Evolutionary conservation across 2,329 filamentous ascomycete genomes (phyloP), one percentile per base, ranked within the genome.

Genomic region (Colletotrichum navitas): DNA sequence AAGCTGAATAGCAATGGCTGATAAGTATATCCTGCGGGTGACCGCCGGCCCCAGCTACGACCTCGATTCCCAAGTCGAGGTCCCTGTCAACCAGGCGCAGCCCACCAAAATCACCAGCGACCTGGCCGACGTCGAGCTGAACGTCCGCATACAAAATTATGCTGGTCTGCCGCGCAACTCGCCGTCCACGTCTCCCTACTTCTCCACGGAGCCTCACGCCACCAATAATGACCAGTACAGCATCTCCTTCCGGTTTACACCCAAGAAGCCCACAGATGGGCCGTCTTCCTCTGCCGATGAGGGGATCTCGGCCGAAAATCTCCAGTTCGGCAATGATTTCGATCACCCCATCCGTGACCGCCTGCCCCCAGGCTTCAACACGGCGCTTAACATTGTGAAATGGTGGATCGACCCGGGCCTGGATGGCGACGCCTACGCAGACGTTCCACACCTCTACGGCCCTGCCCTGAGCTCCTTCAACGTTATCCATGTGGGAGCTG

Each of bases 321-420:
- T 99, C 3, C 90, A 98, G 65, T 97, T 97, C 76, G 96, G 95
- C 52, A 98, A 98, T 80, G 94, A 98, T 84, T 98, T 98, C 79
- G 95, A 97, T 78, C 89, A 93, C 62, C 94, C 96, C 0, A 96
- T 99, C 76, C 89, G 94, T 39, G 92, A 97, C 79, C 89, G 91
- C 21, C 85, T 99, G 2, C 95, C 96, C 0, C 93, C 94, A 0
- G 94, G 95, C 0, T 97, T 97, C 81, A 90, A 90, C 78, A 92
- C 93, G 12, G 95, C 94, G 0, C 90, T 98, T 81, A 91, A 90
- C 63, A 91, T 97, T 54, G 93, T 97, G 36, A 93, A 93, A 76
- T 97, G 93, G 92, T 93, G 91, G 84, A 92, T 98, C 60, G 95
- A 99, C 78, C 95, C 95, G 0, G 94, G 94, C 0, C 83, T 99